Percentiles rank a stretch among this genome's conserved stretches.
These are phyloP conservation scores for Saccharomyces hybrid DNA, from an alignment of 1,139 yeast species.

Conservation along the genomic window DNA sequence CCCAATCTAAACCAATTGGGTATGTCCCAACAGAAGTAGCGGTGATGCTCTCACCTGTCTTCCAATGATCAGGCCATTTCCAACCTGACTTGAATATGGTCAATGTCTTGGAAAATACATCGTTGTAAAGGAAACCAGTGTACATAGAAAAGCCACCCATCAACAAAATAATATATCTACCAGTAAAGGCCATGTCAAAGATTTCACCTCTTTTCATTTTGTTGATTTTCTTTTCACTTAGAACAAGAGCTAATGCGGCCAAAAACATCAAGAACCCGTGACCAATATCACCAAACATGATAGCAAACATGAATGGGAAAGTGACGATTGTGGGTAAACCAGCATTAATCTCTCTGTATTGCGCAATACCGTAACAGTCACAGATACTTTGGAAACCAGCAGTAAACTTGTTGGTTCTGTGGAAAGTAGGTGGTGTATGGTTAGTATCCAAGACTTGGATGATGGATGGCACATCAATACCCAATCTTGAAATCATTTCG, in stretches of 20 bases:
- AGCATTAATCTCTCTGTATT: constrained; percentile 92
- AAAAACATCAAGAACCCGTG: constrained; percentile 78
- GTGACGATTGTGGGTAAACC: constrained; percentile 92
- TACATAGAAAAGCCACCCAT: constrained; percentile 94
- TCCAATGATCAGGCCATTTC: constrained; percentile 77
- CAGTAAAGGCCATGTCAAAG: constrained; percentile 91
- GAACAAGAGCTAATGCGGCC: constrained; percentile 63
- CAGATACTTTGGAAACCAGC: constrained; percentile 85
- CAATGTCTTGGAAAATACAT: constrained; percentile 84
- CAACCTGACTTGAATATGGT: constrained; percentile 81
- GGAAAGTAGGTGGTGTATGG: constrained; percentile 88
- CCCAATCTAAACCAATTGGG: constrained; percentile 82
- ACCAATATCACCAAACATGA: constrained; percentile 98
- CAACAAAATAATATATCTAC: constrained; percentile 77
- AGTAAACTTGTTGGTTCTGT: constrained; percentile 86
- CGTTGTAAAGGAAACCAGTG: constrained; percentile 90
- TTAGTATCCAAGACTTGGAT: constrained; percentile 75
- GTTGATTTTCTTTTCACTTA: constrained; percentile 58
- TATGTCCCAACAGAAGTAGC: constrained; percentile 66
- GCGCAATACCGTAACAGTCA: constrained; percentile 91
- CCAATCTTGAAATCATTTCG: constrained; percentile 45
- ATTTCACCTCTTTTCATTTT: constrained; percentile 79
- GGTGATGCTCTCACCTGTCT: constrained; percentile 50
- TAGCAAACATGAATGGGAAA: constrained; percentile 97
- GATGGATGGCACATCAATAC: constrained; percentile 49